Percentiles rank a stretch among this genome's conserved stretches.
Conservation (phyloP, 129 eudicot species). For the Chrysanthemum seticuspe region DNA sequence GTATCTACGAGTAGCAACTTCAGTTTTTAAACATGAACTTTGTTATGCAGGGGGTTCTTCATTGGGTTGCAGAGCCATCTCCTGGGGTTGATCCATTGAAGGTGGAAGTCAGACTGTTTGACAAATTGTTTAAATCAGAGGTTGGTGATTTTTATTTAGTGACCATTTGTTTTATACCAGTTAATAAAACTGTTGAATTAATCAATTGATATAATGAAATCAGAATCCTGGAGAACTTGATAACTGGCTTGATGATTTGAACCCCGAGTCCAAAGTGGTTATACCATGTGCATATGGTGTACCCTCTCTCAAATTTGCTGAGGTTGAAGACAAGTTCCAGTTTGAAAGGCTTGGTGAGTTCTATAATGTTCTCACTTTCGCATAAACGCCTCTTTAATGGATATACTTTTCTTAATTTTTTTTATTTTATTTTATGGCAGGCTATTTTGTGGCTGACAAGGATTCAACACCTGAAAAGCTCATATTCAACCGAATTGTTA, state of each 20-base stretch:
- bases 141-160: constrained; percentile 29
- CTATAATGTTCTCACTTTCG: constrained; percentile 15
- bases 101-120: constrained; percentile 88
- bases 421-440: constrained; percentile 36
- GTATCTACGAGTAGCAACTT: not conserved
- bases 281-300: constrained; percentile 74
- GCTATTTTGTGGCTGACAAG: constrained; percentile 81
- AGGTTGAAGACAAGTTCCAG: constrained; percentile 78
- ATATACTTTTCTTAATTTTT: not conserved
- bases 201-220: not conserved
- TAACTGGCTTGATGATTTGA: constrained; percentile 86
- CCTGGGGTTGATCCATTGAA: constrained; percentile 76
- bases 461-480: constrained; percentile 82
- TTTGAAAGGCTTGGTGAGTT: constrained; percentile 87
- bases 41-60: constrained; percentile 78
- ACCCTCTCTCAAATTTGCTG: constrained; percentile 55
- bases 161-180: not conserved
- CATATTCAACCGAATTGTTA: constrained; percentile 75
- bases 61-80: constrained; percentile 89
- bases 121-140: constrained; percentile 70
- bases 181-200: not conserved
- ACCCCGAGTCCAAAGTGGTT: constrained; percentile 74
- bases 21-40: not conserved
- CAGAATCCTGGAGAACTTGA: constrained; percentile 91
- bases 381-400: not conserved